These are phyloP conservation scores for Pyrus communis DNA, from an alignment of 306 rosid species.

Conservation along the genomic window DNA sequence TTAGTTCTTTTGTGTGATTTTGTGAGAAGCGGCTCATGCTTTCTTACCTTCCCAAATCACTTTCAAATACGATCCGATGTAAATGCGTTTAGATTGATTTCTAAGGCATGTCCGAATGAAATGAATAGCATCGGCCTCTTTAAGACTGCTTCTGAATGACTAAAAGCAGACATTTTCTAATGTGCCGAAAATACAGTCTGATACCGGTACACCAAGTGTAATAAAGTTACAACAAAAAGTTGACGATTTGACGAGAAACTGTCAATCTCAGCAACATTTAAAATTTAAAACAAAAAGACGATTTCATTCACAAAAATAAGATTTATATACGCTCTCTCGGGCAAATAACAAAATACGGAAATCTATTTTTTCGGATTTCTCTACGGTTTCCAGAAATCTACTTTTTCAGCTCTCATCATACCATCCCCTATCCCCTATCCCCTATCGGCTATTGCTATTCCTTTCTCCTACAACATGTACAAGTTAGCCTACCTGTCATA, in stretches of 20 bases:
- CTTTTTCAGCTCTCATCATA: slow-evolving; percentile 28
- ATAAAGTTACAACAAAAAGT: no score
- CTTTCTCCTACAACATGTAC: slow-evolving; percentile 68
- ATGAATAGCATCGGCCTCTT: neutral
- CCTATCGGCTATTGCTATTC: slow-evolving; percentile 19
- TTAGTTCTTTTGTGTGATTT: no score
- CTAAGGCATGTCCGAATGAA: no score
- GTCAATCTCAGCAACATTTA: neutral
- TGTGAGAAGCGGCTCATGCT: no score
- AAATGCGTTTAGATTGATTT: no score
- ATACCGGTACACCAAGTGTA: no score
- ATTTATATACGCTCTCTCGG: slow-evolving; percentile 30
- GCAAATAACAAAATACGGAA: slow-evolving; percentile 40
- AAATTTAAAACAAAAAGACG: neutral
- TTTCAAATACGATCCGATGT: no score
- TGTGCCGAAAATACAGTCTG: no score
- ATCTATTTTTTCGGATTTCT: slow-evolving; percentile 30
- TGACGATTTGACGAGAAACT: neutral
- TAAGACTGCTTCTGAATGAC: no score
- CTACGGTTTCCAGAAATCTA: slow-evolving; percentile 37
- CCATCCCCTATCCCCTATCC: neutral
- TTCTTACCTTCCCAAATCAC: no score
- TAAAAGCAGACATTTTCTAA: neutral
- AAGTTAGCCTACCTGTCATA: slow-evolving; percentile 82
- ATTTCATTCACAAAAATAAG: slow-evolving; percentile 52